These are phyloP conservation scores for Dryas octopetala DNA, from an alignment of 306 rosid genomes.

Conservation along the genomic window DNA sequence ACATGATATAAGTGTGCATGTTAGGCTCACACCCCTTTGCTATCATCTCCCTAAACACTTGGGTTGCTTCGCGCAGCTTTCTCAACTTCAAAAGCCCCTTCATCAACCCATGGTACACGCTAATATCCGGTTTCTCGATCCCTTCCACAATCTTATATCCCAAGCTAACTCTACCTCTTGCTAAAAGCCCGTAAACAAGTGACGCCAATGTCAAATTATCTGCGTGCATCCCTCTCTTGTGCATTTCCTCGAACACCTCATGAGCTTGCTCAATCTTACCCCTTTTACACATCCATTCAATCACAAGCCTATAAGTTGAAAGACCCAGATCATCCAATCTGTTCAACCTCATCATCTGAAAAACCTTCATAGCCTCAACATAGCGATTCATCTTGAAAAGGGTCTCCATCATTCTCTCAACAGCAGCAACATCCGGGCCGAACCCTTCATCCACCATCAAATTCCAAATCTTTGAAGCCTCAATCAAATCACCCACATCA, in stretches of 20 bases:
- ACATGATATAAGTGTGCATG: conserved; percentile 82
- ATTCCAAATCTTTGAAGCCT: conserved; percentile 80
- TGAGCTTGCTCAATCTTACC: conserved; percentile 50
- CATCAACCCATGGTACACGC: conserved; percentile 65
- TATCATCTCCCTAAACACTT: conserved; percentile 79
- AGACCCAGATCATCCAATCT: conserved; percentile 54
- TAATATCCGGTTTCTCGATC: conserved; percentile 37
- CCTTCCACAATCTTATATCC: conserved; percentile 40
- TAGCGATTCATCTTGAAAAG: conserved; percentile 55
- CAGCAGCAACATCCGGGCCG: conserved; percentile 45
- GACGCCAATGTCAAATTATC: conserved; percentile 48
- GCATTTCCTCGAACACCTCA: conserved; percentile 70
- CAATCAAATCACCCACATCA: conserved; percentile 64
- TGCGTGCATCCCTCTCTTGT: conserved; percentile 43
- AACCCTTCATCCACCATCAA: conserved; percentile 81
- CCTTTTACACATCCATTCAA: conserved; percentile 64
- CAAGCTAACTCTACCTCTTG: conserved; percentile 54
- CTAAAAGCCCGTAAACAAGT: conserved; percentile 59
- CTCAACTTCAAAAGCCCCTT: conserved; percentile 72
- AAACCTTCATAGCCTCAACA: conserved; percentile 63
- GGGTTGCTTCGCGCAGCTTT: conserved; percentile 69
- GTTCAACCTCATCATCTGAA: conserved; percentile 57
- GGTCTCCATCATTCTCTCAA: conserved; percentile 67
- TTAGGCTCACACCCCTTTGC: conserved; percentile 47
- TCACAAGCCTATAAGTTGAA: conserved; percentile 62